phyloP scores from a whole-genome alignment of 768 basidiomycete species.

The Podaxis mareebaensis region DNA sequence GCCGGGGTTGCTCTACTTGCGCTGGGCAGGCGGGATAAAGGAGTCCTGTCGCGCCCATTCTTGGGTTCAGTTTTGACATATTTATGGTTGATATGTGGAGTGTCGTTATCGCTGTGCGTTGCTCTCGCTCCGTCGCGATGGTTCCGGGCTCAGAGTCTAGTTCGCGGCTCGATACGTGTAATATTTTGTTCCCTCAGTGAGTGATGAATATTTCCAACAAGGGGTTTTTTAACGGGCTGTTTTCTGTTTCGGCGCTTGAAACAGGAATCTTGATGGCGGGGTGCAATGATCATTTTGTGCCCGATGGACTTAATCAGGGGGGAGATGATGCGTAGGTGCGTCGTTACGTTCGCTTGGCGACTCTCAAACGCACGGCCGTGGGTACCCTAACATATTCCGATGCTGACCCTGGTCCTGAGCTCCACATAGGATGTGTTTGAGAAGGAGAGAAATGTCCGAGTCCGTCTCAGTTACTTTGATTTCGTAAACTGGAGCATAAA shows the following conservation, averaged over 20 bases:
- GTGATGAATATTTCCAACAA: too few relatives aligned
- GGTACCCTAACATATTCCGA: neutral
- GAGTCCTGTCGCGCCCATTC: neutral
- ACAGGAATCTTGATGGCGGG: neutral
- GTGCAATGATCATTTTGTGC: too few relatives aligned
- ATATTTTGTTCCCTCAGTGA: too few relatives aligned
- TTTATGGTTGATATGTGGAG: too few relatives aligned
- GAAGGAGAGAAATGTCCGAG: neutral
- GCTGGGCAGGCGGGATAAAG: neutral
- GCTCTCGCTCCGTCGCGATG: too few relatives aligned
- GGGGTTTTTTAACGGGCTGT: too few relatives aligned
- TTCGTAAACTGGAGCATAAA: conserved; percentile 1
- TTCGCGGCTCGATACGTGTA: too few relatives aligned
- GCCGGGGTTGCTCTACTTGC: neutral
- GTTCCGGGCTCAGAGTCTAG: too few relatives aligned
- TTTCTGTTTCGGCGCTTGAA: neutral
- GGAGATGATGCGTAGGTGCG: too few relatives aligned
- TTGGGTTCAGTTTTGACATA: neutral
- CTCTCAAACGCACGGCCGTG: neutral
- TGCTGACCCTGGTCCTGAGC: neutral
- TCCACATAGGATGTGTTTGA: neutral
- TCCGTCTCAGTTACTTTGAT: neutral
- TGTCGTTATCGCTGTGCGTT: too few relatives aligned
- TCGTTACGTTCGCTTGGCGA: too few relatives aligned
- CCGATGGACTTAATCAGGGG: too few relatives aligned